These are phyloP conservation scores for Gossypium ekmanianum DNA, from an alignment of 345 rosid genomes.

Conservation along the genomic window DNA sequence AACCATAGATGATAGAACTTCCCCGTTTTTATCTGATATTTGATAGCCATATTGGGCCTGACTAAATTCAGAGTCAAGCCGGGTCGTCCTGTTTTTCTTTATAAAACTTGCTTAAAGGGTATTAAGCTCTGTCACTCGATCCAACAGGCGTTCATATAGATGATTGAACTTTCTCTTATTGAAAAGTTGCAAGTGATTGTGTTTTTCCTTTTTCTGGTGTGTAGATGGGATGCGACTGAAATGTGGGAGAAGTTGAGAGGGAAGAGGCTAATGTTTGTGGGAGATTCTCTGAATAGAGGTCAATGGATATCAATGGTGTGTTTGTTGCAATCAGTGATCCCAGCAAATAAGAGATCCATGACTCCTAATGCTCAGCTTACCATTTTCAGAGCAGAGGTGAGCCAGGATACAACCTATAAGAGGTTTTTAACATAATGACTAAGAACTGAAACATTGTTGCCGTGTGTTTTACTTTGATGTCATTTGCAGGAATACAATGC, in stretches of 20 bases:
- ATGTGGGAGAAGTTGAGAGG: slow-evolving; percentile 98
- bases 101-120: no score
- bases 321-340: slow-evolving; percentile 74
- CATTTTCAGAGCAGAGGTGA: slow-evolving; percentile 88
- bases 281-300: slow-evolving; percentile 91
- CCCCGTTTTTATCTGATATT: no score
- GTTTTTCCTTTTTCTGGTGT: background rate
- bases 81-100: no score
- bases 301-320: slow-evolving; percentile 99
- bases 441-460: background rate
- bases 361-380: slow-evolving; percentile 89
- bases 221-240: slow-evolving; percentile 75
- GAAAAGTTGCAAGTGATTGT: background rate
- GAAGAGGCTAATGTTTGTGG: slow-evolving; percentile 93
- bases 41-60: no score
- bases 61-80: no score
- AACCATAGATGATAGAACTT: background rate
- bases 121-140: no score
- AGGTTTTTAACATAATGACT: no score
- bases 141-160: no score
- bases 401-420: background rate
- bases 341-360: slow-evolving; percentile 71
- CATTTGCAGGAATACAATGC: slow-evolving; percentile 79
- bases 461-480: background rate
- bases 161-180: no score